phyloP scores from a whole-genome alignment of 805 yeast species.

The Sugiyamaella chiloensis region DNA sequence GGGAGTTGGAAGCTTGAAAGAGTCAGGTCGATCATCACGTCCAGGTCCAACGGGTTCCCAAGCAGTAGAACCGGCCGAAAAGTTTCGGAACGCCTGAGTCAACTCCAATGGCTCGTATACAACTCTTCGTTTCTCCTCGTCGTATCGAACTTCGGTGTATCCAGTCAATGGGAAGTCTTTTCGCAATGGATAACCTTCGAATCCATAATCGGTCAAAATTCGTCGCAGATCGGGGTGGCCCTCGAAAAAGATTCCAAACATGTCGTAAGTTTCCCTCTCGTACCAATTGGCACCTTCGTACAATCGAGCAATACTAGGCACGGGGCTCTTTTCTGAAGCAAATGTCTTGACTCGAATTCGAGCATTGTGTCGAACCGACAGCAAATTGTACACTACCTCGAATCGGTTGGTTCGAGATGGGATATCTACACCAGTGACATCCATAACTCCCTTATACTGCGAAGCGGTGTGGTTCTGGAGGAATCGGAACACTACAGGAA shows the following conservation, averaged over 20 bases:
- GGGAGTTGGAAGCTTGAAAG: constrained; percentile 79
- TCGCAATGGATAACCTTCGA: constrained; percentile 87
- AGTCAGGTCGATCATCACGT: constrained; percentile 73
- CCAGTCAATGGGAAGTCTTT: constrained; percentile 93
- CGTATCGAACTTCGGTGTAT: constrained; percentile 85
- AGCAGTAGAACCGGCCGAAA: constrained; percentile 80
- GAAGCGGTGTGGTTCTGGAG: constrained; percentile 75
- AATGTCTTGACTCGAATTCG: constrained; percentile 86
- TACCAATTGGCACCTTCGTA: constrained; percentile 86
- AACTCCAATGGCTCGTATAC: constrained; percentile 87
- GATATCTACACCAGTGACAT: constrained; percentile 82
- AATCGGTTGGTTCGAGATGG: constrained; percentile 82
- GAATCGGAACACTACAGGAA: constrained; percentile 67
- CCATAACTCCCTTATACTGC: constrained; percentile 75
- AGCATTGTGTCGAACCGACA: constrained; percentile 79
- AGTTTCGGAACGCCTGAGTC: constrained; percentile 90
- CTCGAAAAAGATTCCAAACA: constrained; percentile 83
- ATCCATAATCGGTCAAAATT: constrained; percentile 88
- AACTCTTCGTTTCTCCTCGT: constrained; percentile 85
- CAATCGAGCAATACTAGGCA: constrained; percentile 71
- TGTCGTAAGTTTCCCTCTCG: constrained; percentile 85
- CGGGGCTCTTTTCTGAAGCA: constrained; percentile 77
- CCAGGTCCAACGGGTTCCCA: constrained; percentile 94
- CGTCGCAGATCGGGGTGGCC: constrained; percentile 88
- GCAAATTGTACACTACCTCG: constrained; percentile 80